Evolutionary conservation across 139 green algal genomes (phyloP).

Genomic region (Chlamydomonas eustigma): DNA sequence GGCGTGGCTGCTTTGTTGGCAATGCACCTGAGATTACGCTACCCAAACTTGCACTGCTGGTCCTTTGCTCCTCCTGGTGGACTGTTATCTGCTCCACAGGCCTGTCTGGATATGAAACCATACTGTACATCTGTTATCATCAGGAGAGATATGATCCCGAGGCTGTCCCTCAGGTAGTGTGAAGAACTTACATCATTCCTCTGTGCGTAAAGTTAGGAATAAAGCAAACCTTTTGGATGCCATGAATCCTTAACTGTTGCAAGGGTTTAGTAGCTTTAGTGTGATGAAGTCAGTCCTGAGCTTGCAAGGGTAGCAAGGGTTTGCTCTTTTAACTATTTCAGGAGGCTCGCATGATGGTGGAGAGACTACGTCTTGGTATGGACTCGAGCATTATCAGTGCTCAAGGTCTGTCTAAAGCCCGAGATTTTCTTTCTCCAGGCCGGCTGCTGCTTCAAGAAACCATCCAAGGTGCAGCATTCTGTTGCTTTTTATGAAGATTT

Average conservation of each 20-base stretch:
- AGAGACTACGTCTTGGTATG: not conserved
- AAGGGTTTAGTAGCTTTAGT: not conserved
- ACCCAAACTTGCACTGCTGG: conserved; percentile 48
- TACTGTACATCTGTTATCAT: conserved; percentile 48
- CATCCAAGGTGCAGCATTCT: not conserved
- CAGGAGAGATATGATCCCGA: conserved; percentile 60
- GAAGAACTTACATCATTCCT: too few relatives aligned
- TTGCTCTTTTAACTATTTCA: not conserved
- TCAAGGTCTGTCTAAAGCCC: not conserved
- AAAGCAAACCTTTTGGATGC: too few relatives aligned
- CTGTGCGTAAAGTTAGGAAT: too few relatives aligned
- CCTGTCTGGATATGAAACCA: not conserved
- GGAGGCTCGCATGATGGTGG: not conserved
- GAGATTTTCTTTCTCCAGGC: not conserved
- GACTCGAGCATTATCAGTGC: not conserved
- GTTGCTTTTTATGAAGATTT: too few relatives aligned
- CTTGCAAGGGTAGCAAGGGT: not conserved
- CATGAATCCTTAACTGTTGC: too few relatives aligned
- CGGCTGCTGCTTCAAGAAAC: conserved; percentile 1
- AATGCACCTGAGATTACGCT: conserved; percentile 48
- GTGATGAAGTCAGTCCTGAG: not conserved
- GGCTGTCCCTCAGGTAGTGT: conserved; percentile 53
- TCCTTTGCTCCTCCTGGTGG: conserved; percentile 59
- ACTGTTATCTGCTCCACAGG: conserved; percentile 16
- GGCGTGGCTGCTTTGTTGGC: conserved; percentile 60